Conservation (phyloP, 1,139 yeast species). For the Pneumocystis sp. region DNA sequence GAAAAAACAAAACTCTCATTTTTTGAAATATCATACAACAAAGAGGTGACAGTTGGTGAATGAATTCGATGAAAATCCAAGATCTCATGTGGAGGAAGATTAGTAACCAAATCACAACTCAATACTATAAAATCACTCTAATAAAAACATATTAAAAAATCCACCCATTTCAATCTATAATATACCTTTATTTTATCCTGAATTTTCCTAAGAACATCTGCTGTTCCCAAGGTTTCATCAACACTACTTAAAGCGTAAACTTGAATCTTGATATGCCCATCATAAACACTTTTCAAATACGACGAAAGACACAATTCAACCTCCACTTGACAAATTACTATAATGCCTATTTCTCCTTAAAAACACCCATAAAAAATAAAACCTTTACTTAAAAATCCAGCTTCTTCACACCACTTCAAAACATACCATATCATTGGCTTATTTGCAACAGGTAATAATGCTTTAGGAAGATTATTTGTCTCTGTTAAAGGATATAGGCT, state of each 20-base stretch:
- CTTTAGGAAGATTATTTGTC: constrained; percentile 39
- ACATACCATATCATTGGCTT: constrained; percentile 81
- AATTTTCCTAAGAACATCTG: constrained; percentile 35
- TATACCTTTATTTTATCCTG: constrained; percentile 15
- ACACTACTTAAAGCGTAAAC: constrained; percentile 12
- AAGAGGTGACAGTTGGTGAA: constrained; percentile 7
- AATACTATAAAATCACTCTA: constrained; percentile 50
- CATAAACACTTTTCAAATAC: constrained; percentile 15
- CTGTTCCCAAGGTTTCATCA: constrained; percentile 26
- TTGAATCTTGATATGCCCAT: constrained; percentile 13
- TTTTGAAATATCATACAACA: constrained; percentile 7
- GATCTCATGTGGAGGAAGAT: constrained; percentile 76
- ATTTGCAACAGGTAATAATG: constrained; percentile 78
- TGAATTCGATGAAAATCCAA: constrained; percentile 60
- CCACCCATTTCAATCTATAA: constrained; percentile 21
- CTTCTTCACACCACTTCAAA: constrained; percentile 84
- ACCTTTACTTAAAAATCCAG: constrained; percentile 38
- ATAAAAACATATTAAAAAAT: background rate
- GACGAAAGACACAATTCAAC: constrained; percentile 19
- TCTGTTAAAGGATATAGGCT: constrained; percentile 12
- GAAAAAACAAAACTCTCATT: constrained; percentile 2
- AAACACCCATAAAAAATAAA: constrained; percentile 23
- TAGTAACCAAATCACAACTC: constrained; percentile 89
- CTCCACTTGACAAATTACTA: constrained; percentile 37
- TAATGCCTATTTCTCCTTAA: constrained; percentile 23